Conservation (phyloP, 2,329 filamentous ascomycete genomes). For the Teratosphaeria pseudoeucalypti region DNA sequence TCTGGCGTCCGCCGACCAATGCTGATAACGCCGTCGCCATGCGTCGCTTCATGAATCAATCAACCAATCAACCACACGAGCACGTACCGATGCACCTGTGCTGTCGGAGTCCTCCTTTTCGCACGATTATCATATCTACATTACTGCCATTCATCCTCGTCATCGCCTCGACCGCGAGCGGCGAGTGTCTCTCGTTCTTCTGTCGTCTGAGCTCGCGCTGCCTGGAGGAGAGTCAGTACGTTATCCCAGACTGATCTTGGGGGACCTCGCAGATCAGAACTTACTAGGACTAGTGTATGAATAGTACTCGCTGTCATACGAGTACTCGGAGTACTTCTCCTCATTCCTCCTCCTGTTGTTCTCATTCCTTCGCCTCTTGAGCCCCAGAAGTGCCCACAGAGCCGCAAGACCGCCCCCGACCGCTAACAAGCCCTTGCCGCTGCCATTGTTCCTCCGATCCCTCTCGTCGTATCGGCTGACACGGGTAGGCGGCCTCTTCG, state of each 20-base stretch:
- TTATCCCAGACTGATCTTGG: neutral
- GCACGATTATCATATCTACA: neutral
- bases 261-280: constrained; percentile 14
- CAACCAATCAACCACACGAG: neutral
- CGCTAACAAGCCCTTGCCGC: constrained; percentile 24
- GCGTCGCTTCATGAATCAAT: neutral
- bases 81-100: neutral
- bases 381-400: constrained; percentile 33
- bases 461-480: constrained; percentile 25
- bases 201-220: constrained; percentile 37
- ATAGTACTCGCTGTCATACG: constrained; percentile 36
- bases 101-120: neutral
- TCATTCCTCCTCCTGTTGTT: constrained; percentile 23
- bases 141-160: neutral
- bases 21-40: neutral
- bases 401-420: constrained; percentile 34
- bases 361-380: constrained; percentile 34
- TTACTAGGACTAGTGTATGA: constrained; percentile 34
- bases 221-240: constrained; percentile 18
- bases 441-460: constrained; percentile 27
- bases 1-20: neutral
- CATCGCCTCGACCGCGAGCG: constrained; percentile 10
- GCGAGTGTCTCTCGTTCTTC: constrained; percentile 30
- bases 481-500: constrained; percentile 11
- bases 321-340: constrained; percentile 32